These are phyloP conservation scores for Candida smagusa DNA, from an alignment of 1,139 yeast species.

Conservation along the genomic window DNA sequence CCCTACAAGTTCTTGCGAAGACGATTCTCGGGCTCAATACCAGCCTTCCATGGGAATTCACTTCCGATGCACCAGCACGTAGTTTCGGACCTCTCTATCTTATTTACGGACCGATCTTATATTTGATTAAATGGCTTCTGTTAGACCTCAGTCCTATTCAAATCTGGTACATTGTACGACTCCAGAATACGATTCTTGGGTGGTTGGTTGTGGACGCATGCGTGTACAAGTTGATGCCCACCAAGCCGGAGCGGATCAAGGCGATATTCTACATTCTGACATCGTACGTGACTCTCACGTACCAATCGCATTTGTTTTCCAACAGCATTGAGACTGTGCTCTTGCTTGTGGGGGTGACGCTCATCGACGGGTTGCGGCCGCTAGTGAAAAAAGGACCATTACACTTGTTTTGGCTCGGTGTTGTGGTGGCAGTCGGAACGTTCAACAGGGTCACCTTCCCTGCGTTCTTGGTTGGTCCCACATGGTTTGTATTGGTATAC, in stretches of 20 bases:
- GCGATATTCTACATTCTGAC: conserved; percentile 66
- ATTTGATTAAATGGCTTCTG: conserved; percentile 21
- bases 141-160: conserved; percentile 37
- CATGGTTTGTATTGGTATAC: conserved; percentile 35
- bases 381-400: conserved; percentile 4
- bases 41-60: conserved; percentile 84
- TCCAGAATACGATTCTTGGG: conserved; percentile 53
- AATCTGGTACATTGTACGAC: conserved; percentile 55
- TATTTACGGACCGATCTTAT: conserved; percentile 66
- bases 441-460: conserved; percentile 86
- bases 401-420: conserved; percentile 44
- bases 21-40: conserved; percentile 49
- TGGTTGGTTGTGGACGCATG: conserved; percentile 60
- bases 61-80: conserved; percentile 56
- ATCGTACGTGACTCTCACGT: conserved; percentile 75
- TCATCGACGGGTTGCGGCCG: conserved; percentile 44
- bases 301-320: conserved; percentile 86
- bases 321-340: conserved; percentile 80
- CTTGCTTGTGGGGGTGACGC: conserved; percentile 53
- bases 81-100: conserved; percentile 69
- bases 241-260: conserved; percentile 62
- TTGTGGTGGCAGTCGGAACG: conserved; percentile 58
- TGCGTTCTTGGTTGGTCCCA: conserved; percentile 68
- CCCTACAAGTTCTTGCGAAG: conserved; percentile 66
- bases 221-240: conserved; percentile 47